Evolutionary conservation across 108 stramenopile species (phyloP).

Genomic region (Mayamaea pseudoterrestris): DNA sequence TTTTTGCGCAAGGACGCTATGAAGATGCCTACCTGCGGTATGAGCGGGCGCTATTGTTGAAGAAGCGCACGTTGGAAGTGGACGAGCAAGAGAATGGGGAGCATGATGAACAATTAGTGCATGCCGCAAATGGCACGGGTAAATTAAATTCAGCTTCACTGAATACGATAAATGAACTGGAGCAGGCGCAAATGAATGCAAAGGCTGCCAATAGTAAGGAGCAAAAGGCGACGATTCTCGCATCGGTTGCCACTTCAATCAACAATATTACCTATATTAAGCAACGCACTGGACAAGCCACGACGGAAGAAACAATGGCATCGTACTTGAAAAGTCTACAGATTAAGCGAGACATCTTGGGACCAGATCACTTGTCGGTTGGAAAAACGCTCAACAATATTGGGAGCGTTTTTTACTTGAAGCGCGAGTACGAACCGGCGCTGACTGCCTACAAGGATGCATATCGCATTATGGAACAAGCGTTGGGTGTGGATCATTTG

Average conservation of each 20-base stretch:
- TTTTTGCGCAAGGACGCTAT: slow-evolving; percentile 39
- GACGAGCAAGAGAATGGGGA: slow-evolving; percentile 1
- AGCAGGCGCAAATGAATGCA: too few relatives aligned
- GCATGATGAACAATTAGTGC: too few relatives aligned
- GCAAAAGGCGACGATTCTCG: slow-evolving; percentile 22
- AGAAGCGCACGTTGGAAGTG: slow-evolving; percentile 24
- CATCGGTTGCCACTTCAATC: slow-evolving; percentile 48
- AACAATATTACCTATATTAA: slow-evolving; percentile 52
- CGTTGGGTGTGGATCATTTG: slow-evolving; percentile 33
- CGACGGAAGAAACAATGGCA: slow-evolving; percentile 40
- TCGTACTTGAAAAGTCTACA: slow-evolving; percentile 43
- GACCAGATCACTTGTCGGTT: slow-evolving; percentile 49
- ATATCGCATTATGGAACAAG: slow-evolving; percentile 26
- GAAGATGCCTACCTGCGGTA: slow-evolving; percentile 37
- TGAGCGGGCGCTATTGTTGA: slow-evolving; percentile 32
- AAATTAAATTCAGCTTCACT: too few relatives aligned
- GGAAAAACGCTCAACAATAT: slow-evolving; percentile 68
- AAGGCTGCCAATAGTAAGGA: too few relatives aligned
- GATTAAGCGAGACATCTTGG: slow-evolving; percentile 43
- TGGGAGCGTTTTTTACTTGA: slow-evolving; percentile 48
- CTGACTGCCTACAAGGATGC: slow-evolving; percentile 45
- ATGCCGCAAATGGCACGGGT: too few relatives aligned
- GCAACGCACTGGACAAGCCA: slow-evolving; percentile 38
- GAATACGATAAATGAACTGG: too few relatives aligned
- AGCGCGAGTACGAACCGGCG: slow-evolving; percentile 34